phyloP scores from a whole-genome alignment of 2,329 filamentous ascomycete species.

The Botrytis deweyae region DNA sequence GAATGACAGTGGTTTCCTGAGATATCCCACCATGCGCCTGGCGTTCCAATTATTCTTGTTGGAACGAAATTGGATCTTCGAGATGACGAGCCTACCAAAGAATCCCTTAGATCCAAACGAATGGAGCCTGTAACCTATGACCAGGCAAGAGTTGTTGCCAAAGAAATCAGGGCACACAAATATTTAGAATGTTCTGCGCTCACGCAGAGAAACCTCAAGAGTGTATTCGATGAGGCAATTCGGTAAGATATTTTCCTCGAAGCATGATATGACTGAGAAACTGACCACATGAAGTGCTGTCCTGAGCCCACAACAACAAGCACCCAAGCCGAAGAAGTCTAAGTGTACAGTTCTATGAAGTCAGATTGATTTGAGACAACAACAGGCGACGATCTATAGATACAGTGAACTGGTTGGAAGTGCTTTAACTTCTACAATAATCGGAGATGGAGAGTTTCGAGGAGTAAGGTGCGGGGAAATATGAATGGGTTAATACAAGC shows the following conservation, averaged over 20 bases:
- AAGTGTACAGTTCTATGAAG: constrained; percentile 68
- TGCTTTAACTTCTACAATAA: neutral
- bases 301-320: constrained; percentile 63
- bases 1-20: constrained; percentile 83
- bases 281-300: constrained; percentile 56
- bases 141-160: constrained; percentile 82
- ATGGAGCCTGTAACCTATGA: constrained; percentile 98
- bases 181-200: constrained; percentile 97
- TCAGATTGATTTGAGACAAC: neutral
- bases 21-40: constrained; percentile 94
- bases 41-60: constrained; percentile 93
- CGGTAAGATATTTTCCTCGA: constrained; percentile 62
- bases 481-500: constrained; percentile 18
- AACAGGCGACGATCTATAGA: constrained; percentile 1
- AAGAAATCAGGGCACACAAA: constrained; percentile 94
- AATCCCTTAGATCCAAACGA: constrained; percentile 82
- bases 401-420: constrained; percentile 1
- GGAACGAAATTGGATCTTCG: constrained; percentile 95
- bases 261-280: neutral
- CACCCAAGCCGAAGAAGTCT: constrained; percentile 59
- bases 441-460: neutral
- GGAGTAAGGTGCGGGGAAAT: constrained; percentile 13
- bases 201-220: constrained; percentile 96
- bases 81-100: constrained; percentile 80
- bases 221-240: constrained; percentile 97